Evolutionary conservation across 371 early-diverging fungal species (phyloP).

Genomic region (Apophysomyces ossiformis): DNA sequence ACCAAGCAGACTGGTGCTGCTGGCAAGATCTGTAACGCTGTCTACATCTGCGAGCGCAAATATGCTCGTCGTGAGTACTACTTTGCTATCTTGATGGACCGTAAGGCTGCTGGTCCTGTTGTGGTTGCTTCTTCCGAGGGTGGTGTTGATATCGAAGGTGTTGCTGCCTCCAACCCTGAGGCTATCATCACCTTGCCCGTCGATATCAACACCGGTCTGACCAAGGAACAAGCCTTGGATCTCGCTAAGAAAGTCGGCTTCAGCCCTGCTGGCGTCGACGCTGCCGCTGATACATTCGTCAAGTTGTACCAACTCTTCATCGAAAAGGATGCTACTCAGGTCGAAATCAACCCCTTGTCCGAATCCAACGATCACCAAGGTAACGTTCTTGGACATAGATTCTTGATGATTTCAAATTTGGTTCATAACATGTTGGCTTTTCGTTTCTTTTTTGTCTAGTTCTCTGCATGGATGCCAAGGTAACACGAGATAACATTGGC

Average conservation of each 20-base stretch:
- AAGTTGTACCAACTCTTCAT: slow-evolving; percentile 95
- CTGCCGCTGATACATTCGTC: slow-evolving; percentile 91
- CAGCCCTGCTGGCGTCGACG: slow-evolving; percentile 75
- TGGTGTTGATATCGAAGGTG: slow-evolving; percentile 97
- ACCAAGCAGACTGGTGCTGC: slow-evolving; percentile 98
- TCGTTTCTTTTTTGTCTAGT: slow-evolving; percentile 24
- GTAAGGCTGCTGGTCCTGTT: slow-evolving; percentile 92
- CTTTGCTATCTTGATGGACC: slow-evolving; percentile 98
- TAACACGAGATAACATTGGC: slow-evolving; percentile 12
- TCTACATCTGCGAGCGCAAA: slow-evolving; percentile 94
- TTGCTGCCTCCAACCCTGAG: slow-evolving; percentile 93
- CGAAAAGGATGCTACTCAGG: slow-evolving; percentile 96
- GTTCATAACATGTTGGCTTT: background rate
- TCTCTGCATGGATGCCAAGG: slow-evolving; percentile 61
- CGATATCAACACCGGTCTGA: slow-evolving; percentile 73
- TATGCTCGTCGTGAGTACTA: slow-evolving; percentile 96
- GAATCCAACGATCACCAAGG: slow-evolving; percentile 89
- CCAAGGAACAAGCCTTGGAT: slow-evolving; percentile 65
- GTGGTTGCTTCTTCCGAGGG: slow-evolving; percentile 96
- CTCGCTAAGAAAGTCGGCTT: slow-evolving; percentile 89
- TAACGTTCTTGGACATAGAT: slow-evolving; percentile 24
- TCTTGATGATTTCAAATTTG: background rate
- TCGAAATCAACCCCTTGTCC: slow-evolving; percentile 98
- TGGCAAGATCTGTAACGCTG: slow-evolving; percentile 94
- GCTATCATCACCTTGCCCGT: slow-evolving; percentile 88